These are phyloP conservation scores for Cordyceps javanica DNA, from an alignment of 2,329 filamentous ascomycete genomes.

Conservation along the genomic window DNA sequence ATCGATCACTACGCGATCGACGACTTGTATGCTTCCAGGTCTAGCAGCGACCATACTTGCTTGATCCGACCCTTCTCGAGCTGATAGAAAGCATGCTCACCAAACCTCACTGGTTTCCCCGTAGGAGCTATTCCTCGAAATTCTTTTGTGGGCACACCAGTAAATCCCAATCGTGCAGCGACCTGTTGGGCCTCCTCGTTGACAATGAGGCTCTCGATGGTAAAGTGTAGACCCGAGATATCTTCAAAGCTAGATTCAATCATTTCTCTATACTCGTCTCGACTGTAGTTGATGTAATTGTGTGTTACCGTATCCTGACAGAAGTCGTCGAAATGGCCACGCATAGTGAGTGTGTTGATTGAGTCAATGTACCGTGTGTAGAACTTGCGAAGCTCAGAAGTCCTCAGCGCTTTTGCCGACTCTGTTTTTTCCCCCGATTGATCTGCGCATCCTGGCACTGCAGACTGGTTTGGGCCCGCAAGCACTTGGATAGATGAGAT, in stretches of 20 bases:
- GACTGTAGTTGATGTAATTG: constrained; percentile 22
- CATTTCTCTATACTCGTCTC: constrained; percentile 23
- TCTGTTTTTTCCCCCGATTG: background rate
- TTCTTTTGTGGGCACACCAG: constrained; percentile 22
- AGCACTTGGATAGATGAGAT: background rate
- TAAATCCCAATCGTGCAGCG: constrained; percentile 25
- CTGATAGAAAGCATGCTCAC: constrained; percentile 30
- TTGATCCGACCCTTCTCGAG: constrained; percentile 27
- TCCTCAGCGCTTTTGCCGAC: background rate
- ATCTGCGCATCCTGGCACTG: too few relatives aligned
- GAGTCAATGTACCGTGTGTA: constrained; percentile 26
- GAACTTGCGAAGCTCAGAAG: background rate
- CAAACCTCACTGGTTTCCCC: constrained; percentile 23
- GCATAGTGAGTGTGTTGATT: constrained; percentile 26
- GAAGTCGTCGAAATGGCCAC: constrained; percentile 20
- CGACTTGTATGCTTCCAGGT: constrained; percentile 21
- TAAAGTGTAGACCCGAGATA: constrained; percentile 23
- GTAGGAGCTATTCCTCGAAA: constrained; percentile 24
- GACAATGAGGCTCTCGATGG: constrained; percentile 23
- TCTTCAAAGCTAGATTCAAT: constrained; percentile 23
- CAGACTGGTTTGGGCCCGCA: background rate
- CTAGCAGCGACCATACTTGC: constrained; percentile 29
- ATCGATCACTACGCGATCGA: background rate
- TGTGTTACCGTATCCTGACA: constrained; percentile 24
- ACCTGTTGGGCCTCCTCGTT: constrained; percentile 27